phyloP scores from a whole-genome alignment of 306 rosid species.

The Alnus rubra region DNA sequence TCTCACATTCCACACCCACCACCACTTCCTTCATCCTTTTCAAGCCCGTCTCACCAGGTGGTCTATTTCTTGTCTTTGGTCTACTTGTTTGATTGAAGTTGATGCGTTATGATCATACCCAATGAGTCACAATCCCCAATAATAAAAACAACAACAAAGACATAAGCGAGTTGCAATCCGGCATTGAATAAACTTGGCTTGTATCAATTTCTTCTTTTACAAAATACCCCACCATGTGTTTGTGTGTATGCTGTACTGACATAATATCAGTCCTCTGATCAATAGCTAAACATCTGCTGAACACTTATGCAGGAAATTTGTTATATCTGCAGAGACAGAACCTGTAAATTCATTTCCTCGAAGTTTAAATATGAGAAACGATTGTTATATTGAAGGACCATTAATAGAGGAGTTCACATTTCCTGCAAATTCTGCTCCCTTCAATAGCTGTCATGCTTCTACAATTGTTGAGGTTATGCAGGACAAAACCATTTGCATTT shows the following conservation, averaged over 20 bases:
- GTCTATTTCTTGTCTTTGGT: background rate
- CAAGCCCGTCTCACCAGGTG: conserved; percentile 26
- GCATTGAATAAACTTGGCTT: background rate
- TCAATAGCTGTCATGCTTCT: conserved; percentile 83
- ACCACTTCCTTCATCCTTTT: conserved; percentile 12
- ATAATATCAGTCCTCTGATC: conserved; percentile 6
- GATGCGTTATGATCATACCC: conserved; percentile 16
- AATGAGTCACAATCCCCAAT: background rate
- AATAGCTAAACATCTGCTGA: conserved; percentile 3
- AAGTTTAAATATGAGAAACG: conserved; percentile 36
- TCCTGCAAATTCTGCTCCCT: conserved; percentile 63
- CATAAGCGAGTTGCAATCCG: background rate
- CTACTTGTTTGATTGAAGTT: background rate
- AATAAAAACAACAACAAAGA: background rate
- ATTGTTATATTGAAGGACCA: conserved; percentile 43
- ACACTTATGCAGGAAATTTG: conserved; percentile 44
- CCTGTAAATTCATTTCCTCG: conserved; percentile 24
- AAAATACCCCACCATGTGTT: background rate
- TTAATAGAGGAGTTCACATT: conserved; percentile 65
- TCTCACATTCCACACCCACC: conserved; percentile 17
- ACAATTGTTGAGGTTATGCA: conserved; percentile 84
- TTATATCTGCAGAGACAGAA: conserved; percentile 16
- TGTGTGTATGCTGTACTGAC: background rate
- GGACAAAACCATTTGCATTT: background rate
- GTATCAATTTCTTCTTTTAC: background rate